Evolutionary conservation across 2,329 filamentous ascomycete genomes (phyloP).

Genomic region (Apiospora phragmitis): DNA sequence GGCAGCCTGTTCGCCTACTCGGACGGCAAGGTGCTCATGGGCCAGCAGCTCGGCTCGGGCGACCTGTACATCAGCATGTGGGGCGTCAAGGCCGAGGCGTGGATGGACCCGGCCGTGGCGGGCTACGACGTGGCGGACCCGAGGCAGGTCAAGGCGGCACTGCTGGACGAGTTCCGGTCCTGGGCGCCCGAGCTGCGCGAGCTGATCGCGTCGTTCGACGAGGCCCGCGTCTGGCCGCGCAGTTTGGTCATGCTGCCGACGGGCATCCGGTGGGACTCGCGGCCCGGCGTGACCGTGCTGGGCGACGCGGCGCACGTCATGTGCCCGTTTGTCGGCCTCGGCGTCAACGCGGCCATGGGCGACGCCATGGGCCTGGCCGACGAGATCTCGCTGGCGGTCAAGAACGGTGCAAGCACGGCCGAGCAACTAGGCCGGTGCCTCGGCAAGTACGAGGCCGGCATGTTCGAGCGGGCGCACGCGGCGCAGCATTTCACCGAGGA

Average conservation of each 20-base stretch:
- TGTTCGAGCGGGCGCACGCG: constrained; percentile 38
- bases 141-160: constrained; percentile 36
- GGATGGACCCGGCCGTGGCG: constrained; percentile 37
- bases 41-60: constrained; percentile 51
- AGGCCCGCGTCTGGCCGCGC: constrained; percentile 40
- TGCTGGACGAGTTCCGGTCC: constrained; percentile 37
- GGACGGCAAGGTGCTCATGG: constrained; percentile 41
- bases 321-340: constrained; percentile 59
- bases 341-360: constrained; percentile 58
- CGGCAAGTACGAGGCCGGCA: constrained; percentile 36
- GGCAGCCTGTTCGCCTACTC: constrained; percentile 47
- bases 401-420: constrained; percentile 19
- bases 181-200: constrained; percentile 44
- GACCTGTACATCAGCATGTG: constrained; percentile 42
- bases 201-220: constrained; percentile 32
- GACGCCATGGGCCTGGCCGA: constrained; percentile 52
- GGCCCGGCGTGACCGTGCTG: constrained; percentile 51
- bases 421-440: constrained; percentile 35
- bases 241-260: constrained; percentile 55
- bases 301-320: constrained; percentile 63
- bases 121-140: constrained; percentile 44
- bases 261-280: constrained; percentile 47
- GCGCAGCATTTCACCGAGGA: constrained; percentile 45
- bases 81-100: constrained; percentile 38
- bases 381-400: constrained; percentile 36